These are phyloP conservation scores for Endoconidiophora polonica DNA, from an alignment of 2,329 filamentous ascomycete genomes.

Conservation along the genomic window DNA sequence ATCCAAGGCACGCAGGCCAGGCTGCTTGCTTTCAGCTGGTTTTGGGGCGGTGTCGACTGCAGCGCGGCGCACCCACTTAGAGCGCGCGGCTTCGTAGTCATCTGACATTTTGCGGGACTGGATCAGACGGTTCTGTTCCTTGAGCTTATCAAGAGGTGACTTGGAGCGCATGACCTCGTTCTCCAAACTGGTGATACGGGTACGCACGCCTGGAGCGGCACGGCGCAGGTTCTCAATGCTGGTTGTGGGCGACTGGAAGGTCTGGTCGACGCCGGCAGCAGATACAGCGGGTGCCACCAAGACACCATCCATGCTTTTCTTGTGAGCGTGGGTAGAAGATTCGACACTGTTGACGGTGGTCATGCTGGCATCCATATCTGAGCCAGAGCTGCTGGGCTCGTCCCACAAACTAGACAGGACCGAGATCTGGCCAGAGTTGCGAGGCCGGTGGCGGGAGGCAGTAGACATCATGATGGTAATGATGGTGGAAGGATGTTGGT, in stretches of 20 bases:
- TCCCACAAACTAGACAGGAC: constrained; percentile 14
- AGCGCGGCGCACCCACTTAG: constrained; percentile 10
- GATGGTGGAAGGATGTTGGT: neutral
- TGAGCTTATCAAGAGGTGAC: constrained; percentile 13
- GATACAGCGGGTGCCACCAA: neutral
- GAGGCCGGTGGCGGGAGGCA: constrained; percentile 1
- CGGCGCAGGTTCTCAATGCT: constrained; percentile 11
- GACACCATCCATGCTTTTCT: neutral
- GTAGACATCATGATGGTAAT: neutral
- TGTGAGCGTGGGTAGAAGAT: neutral
- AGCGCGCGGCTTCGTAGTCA: constrained; percentile 12
- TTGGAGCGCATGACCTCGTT: constrained; percentile 12
- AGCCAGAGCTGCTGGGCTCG: neutral
- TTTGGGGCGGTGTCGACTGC: constrained; percentile 1
- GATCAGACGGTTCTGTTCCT: constrained; percentile 9
- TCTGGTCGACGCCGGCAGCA: neutral
- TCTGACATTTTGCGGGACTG: constrained; percentile 10
- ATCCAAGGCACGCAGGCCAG: constrained; percentile 7
- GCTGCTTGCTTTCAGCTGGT: constrained; percentile 5
- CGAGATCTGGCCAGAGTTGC: constrained; percentile 12
- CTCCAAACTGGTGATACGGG: constrained; percentile 11
- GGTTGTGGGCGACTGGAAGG: constrained; percentile 9
- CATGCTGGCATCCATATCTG: neutral
- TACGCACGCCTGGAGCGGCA: constrained; percentile 11
- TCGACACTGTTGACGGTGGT: constrained; percentile 1